These are phyloP conservation scores for Saccharomycopsis fibuligera DNA, from an alignment of 805 yeast genomes.

Conservation along the genomic window DNA sequence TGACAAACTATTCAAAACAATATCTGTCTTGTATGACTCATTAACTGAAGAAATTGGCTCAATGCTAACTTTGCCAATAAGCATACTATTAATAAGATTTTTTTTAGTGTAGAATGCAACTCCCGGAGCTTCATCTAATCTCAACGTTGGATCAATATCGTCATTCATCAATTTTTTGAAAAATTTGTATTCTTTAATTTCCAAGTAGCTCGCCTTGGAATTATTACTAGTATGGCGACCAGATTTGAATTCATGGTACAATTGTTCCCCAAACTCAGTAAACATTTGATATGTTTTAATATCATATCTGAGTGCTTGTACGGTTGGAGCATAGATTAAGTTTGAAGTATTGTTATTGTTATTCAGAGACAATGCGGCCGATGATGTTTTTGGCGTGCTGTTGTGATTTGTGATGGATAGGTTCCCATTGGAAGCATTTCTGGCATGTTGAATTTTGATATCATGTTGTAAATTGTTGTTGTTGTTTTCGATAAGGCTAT, in stretches of 20 bases:
- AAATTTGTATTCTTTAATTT: constrained; percentile 33
- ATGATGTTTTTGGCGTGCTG: not conserved
- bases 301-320: constrained; percentile 21
- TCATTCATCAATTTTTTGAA: constrained; percentile 63
- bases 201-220: constrained; percentile 10
- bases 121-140: constrained; percentile 47
- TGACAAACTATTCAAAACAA: constrained; percentile 4
- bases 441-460: not conserved
- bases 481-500: no score
- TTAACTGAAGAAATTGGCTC: constrained; percentile 86
- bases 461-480: not conserved
- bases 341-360: constrained; percentile 4
- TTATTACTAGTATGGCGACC: constrained; percentile 9
- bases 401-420: not conserved
- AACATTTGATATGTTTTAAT: constrained; percentile 14
- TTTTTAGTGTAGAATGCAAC: constrained; percentile 56
- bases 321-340: constrained; percentile 21
- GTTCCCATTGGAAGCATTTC: constrained; percentile 2
- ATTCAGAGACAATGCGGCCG: not conserved
- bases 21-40: constrained; percentile 37
- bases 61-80: constrained; percentile 74
- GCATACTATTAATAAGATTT: constrained; percentile 54
- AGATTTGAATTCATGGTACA: constrained; percentile 12
- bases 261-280: constrained; percentile 13
- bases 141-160: constrained; percentile 36